Evolutionary conservation across 306 rosid genomes (phyloP).

Genomic region (Citrullus mucosospermus): DNA sequence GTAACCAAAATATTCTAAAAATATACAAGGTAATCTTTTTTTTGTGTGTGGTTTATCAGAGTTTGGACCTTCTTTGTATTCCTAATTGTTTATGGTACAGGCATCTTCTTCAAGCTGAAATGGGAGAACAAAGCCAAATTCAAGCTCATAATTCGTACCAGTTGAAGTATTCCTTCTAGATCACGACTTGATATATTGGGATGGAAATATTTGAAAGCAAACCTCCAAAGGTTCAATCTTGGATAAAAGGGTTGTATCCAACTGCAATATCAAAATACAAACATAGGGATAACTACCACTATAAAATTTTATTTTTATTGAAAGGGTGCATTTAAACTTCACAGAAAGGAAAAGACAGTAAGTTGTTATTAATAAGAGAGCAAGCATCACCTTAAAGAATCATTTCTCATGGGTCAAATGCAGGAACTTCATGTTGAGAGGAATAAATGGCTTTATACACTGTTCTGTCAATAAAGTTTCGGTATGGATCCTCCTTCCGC

Average conservation of each 20-base stretch:
- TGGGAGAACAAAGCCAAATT: neutral
- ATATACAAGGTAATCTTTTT: neutral
- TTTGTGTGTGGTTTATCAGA: neutral
- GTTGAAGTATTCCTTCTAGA: neutral
- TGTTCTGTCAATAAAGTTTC: conserved; percentile 59
- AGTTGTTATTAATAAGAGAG: neutral
- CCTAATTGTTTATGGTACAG: neutral
- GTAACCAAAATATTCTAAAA: neutral
- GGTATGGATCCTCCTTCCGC: conserved; percentile 79
- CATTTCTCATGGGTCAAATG: conserved; percentile 57
- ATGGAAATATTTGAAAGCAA: neutral
- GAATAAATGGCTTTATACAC: conserved; percentile 29
- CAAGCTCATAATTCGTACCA: neutral
- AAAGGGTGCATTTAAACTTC: neutral
- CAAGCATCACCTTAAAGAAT: neutral
- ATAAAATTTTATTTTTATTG: neutral
- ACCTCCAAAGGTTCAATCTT: neutral
- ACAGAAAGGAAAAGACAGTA: neutral
- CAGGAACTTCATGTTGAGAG: conserved; percentile 34
- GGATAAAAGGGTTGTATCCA: neutral
- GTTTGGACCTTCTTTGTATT: neutral
- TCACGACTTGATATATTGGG: neutral
- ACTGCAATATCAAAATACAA: neutral
- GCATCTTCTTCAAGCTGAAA: neutral
- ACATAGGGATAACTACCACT: neutral